phyloP scores from a whole-genome alignment of 225 moss, liverwort and hornwort genomes.

The Lunularia cruciata region DNA sequence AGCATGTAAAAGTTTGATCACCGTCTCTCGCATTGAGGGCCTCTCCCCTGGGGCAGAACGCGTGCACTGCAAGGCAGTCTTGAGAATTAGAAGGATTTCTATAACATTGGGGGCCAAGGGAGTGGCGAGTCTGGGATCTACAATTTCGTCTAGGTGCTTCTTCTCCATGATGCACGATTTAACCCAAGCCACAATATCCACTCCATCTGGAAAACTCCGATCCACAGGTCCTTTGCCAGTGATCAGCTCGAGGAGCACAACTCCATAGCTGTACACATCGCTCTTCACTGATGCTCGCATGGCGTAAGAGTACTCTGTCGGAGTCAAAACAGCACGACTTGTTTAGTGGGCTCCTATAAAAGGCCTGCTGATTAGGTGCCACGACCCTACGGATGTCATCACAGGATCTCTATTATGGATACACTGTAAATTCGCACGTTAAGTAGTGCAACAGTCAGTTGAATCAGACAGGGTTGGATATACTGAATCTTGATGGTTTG shows the following conservation, averaged over 20 bases:
- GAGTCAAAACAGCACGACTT: neutral
- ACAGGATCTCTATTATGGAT: too few species aligned
- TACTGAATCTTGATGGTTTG: too few species aligned
- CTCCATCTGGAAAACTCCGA: neutral
- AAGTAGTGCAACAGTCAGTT: too few species aligned
- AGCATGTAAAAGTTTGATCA: slow-evolving; percentile 31
- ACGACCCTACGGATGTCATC: too few species aligned
- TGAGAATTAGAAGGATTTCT: slow-evolving; percentile 41
- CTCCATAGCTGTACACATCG: slow-evolving; percentile 30
- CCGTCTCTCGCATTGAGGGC: slow-evolving; percentile 47
- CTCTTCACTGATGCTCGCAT: slow-evolving; percentile 58
- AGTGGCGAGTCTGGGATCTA: slow-evolving; percentile 28
- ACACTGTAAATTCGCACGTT: too few species aligned
- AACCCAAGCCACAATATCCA: slow-evolving; percentile 47
- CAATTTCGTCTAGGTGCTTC: slow-evolving; percentile 28
- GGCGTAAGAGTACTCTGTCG: slow-evolving; percentile 65
- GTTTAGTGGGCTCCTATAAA: too few species aligned
- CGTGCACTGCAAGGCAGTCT: slow-evolving; percentile 41
- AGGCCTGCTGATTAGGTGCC: too few species aligned
- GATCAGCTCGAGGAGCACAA: slow-evolving; percentile 32
- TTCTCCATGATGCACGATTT: slow-evolving; percentile 30
- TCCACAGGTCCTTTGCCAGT: slow-evolving; percentile 24
- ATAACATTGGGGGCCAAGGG: slow-evolving; percentile 12
- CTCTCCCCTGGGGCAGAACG: slow-evolving; percentile 36
- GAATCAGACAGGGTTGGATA: too few species aligned